Evolutionary conservation across 192 early-diverging fungal genomes (phyloP).

Genomic region (Backusella morwellensis): DNA sequence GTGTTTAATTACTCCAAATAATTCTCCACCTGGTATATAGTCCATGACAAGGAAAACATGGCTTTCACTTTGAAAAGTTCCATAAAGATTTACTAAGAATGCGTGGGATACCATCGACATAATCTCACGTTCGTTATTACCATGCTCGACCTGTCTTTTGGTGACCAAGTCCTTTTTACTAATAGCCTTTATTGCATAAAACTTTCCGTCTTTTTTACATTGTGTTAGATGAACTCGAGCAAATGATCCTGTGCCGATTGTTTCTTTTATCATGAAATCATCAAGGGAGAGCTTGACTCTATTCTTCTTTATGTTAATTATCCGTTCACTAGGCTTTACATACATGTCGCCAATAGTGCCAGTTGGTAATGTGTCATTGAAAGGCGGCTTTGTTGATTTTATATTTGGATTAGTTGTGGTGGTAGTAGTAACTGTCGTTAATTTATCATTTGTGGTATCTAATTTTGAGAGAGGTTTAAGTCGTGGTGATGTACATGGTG

Average conservation of each 20-base stretch:
- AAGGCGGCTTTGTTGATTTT: not conserved
- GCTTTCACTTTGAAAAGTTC: constrained; percentile 81
- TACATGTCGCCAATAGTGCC: not conserved
- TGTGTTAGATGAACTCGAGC: constrained; percentile 91
- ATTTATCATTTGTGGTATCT: not conserved
- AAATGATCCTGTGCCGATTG: constrained; percentile 92
- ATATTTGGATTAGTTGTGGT: not conserved
- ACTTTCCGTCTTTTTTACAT: constrained; percentile 66
- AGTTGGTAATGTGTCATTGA: not conserved
- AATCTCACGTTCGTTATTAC: constrained; percentile 89
- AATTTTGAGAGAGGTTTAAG: not conserved
- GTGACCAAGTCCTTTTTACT: constrained; percentile 89
- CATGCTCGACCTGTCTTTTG: constrained; percentile 93
- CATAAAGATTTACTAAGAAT: constrained; percentile 86
- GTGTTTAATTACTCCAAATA: constrained; percentile 72
- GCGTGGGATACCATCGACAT: constrained; percentile 79
- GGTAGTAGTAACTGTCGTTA: not conserved
- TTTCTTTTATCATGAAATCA: constrained; percentile 80
- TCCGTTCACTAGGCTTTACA: not conserved
- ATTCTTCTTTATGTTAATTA: not conserved
- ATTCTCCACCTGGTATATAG: constrained; percentile 90
- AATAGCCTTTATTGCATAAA: constrained; percentile 94
- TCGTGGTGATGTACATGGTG: not conserved
- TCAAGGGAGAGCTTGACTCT: constrained; percentile 8
- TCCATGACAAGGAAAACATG: constrained; percentile 93